These are phyloP conservation scores for Roridomyces roridus DNA, from an alignment of 768 basidiomycete genomes.

Conservation along the genomic window DNA sequence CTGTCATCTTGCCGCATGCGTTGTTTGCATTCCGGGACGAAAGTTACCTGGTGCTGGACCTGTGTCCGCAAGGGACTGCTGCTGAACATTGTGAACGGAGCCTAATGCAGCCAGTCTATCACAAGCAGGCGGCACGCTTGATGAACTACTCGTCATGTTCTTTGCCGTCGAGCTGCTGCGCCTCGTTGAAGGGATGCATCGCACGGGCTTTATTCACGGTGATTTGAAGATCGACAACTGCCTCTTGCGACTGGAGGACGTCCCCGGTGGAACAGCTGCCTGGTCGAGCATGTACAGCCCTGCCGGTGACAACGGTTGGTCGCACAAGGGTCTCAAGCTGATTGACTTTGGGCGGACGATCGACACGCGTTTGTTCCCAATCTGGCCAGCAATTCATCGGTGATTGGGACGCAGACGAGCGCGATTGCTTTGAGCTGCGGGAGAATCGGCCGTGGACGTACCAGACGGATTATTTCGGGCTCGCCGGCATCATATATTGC, in stretches of 20 bases:
- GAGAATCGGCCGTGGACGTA: constrained; percentile 89
- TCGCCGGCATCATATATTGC: constrained; percentile 93
- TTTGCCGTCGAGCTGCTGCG: constrained; percentile 91
- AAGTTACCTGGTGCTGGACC: constrained; percentile 86
- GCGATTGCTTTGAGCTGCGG: constrained; percentile 92
- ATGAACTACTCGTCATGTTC: constrained; percentile 94
- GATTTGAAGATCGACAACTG: constrained; percentile 99
- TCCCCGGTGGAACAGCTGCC: constrained; percentile 68
- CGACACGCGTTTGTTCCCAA: constrained; percentile 84
- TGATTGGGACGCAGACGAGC: constrained; percentile 88
- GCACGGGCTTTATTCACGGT: constrained; percentile 89
- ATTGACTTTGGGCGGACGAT: constrained; percentile 99
- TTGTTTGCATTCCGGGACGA: constrained; percentile 90
- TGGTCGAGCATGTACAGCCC: constrained; percentile 84
- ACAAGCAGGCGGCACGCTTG: constrained; percentile 81
- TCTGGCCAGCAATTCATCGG: constrained; percentile 79
- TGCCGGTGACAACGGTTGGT: constrained; percentile 85
- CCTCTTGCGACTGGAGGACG: constrained; percentile 88
- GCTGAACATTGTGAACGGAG: constrained; percentile 90
- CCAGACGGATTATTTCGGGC: constrained; percentile 96
- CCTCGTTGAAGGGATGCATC: constrained; percentile 82
- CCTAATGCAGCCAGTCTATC: constrained; percentile 75
- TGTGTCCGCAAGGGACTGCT: constrained; percentile 92
- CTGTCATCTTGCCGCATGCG: constrained; percentile 78
- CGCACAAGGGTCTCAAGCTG: constrained; percentile 83